Evolutionary conservation across 768 basidiomycete species (phyloP).

Genomic region (Cystobasidium ongulense): DNA sequence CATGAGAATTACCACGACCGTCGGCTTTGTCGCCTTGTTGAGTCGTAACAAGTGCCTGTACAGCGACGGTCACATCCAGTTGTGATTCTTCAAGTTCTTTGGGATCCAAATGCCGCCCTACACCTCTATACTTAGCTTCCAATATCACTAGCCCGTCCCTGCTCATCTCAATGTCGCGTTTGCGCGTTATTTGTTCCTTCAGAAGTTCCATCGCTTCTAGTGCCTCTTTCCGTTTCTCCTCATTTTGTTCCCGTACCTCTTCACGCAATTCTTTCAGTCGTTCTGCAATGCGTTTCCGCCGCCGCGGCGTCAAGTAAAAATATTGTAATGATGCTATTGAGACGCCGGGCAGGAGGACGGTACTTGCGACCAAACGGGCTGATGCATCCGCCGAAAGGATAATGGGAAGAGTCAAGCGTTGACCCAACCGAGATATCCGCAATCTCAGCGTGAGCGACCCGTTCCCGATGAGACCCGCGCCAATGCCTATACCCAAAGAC

Average conservation of each 20-base stretch:
- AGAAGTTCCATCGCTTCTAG: constrained; percentile 59
- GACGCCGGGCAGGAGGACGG: constrained; percentile 45
- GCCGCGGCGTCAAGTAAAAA: constrained; percentile 44
- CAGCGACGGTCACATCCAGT: constrained; percentile 65
- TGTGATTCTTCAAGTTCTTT: constrained; percentile 53
- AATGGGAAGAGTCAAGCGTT: constrained; percentile 41
- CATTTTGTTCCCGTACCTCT: constrained; percentile 58
- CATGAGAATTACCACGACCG: background rate
- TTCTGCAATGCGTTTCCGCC: constrained; percentile 41
- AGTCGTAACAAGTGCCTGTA: constrained; percentile 71
- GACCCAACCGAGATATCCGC: constrained; percentile 47
- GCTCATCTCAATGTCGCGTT: constrained; percentile 57
- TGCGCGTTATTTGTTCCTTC: constrained; percentile 59
- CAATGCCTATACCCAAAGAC: constrained; percentile 41
- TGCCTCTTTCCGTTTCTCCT: constrained; percentile 57
- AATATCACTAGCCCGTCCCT: constrained; percentile 68
- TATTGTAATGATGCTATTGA: constrained; percentile 45
- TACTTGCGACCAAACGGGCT: constrained; percentile 42
- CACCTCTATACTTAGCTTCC: constrained; percentile 61
- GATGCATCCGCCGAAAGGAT: constrained; percentile 45
- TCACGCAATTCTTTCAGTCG: constrained; percentile 61
- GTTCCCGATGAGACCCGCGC: background rate
- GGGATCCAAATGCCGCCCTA: constrained; percentile 40
- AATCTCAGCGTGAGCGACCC: background rate
- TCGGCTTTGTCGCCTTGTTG: constrained; percentile 44